Conservation (phyloP, 192 early-diverging fungal genomes). For the Allomyces arbusculus region DNA sequence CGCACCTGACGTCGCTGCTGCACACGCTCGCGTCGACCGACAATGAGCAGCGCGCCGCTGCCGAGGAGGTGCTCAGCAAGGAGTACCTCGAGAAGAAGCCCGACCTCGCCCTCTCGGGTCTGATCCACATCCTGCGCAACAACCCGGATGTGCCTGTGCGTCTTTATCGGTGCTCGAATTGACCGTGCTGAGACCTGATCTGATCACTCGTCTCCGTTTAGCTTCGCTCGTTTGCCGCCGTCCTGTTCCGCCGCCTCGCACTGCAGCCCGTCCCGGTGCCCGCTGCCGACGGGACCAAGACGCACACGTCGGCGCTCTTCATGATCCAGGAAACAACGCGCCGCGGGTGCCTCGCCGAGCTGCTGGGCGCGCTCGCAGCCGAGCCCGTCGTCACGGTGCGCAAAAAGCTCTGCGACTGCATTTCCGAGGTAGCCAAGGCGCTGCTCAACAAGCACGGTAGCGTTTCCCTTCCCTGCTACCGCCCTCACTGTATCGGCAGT, state of each 20-base stretch:
- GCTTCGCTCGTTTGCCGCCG: constrained; percentile 42
- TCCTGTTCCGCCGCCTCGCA: constrained; percentile 49
- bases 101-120: constrained; percentile 30
- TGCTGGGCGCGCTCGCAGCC: constrained; percentile 55
- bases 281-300: constrained; percentile 17
- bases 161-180: constrained; percentile 1
- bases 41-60: constrained; percentile 35
- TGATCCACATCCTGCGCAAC: constrained; percentile 28
- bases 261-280: constrained; percentile 14
- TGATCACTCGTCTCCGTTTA: background rate
- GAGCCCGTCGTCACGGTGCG: constrained; percentile 54
- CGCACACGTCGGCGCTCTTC: constrained; percentile 48
- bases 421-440: constrained; percentile 65
- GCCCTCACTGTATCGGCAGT: background rate
- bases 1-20: constrained; percentile 1
- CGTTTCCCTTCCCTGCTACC: background rate
- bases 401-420: constrained; percentile 86
- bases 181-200: constrained; percentile 1
- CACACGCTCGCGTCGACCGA: constrained; percentile 25
- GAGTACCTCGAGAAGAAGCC: constrained; percentile 39
- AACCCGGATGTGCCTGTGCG: constrained; percentile 20
- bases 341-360: constrained; percentile 44
- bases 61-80: constrained; percentile 37
- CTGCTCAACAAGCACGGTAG: constrained; percentile 25
- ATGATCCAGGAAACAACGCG: constrained; percentile 41